Conservation (phyloP, 2,329 filamentous ascomycete genomes). For the Thelonectria rubi region DNA sequence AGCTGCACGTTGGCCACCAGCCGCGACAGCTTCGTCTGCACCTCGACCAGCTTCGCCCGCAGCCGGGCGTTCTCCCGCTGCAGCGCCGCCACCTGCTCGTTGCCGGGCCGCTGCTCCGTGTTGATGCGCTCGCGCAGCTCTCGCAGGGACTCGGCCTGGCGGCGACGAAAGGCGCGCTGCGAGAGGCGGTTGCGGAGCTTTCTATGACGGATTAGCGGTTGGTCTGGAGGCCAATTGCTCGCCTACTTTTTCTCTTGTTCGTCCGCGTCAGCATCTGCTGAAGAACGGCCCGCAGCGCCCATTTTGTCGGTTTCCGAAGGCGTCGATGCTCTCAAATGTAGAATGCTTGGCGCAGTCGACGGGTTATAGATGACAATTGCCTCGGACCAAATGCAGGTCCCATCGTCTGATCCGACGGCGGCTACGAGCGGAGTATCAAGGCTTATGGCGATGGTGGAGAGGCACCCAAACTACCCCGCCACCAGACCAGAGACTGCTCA, state of each 20-base stretch:
- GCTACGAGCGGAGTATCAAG: not conserved
- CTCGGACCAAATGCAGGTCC: not conserved
- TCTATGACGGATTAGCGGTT: constrained; percentile 23
- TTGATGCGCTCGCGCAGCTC: constrained; percentile 40
- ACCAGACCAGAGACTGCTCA: too few relatives aligned
- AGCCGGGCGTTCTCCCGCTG: constrained; percentile 42
- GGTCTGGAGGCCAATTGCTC: not conserved
- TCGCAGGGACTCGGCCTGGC: constrained; percentile 43
- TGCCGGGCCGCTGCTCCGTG: constrained; percentile 33
- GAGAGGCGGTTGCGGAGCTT: constrained; percentile 47
- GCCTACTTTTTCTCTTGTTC: constrained; percentile 26
- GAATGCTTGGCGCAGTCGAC: not conserved
- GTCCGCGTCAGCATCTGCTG: not conserved
- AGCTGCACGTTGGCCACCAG: constrained; percentile 40
- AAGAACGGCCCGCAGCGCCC: not conserved
- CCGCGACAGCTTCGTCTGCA: constrained; percentile 40
- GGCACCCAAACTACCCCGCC: too few relatives aligned
- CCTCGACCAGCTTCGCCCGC: constrained; percentile 42
- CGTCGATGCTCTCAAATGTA: not conserved
- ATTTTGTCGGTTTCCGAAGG: not conserved
- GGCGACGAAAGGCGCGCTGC: constrained; percentile 45
- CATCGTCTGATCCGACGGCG: too few relatives aligned
- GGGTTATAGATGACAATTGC: not conserved
- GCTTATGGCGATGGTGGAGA: constrained; percentile 1
- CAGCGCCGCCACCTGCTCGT: constrained; percentile 36